A percentile compares a stretch with the other conserved stretches of the same genome.
phyloP scores from a whole-genome alignment of 2,329 filamentous ascomycete genomes.

The Graphiopsis chlorocephala region DNA sequence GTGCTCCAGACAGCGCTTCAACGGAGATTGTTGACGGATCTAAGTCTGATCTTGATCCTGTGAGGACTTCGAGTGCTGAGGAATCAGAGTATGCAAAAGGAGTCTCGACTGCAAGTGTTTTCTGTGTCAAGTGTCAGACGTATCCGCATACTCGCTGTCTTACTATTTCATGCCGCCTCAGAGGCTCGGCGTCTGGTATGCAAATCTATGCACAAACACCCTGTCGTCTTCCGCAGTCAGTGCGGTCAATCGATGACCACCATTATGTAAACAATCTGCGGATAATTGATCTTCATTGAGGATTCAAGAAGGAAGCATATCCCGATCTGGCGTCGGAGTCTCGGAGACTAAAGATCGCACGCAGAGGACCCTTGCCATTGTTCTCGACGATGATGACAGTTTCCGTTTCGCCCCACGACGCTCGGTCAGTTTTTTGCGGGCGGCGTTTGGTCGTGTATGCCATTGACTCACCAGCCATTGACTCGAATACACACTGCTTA shows the following conservation, averaged over 20 bases:
- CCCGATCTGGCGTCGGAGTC: not conserved
- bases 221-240: not conserved
- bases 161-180: not conserved
- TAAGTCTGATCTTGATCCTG: too few relatives aligned
- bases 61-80: too few relatives aligned
- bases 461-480: conserved; percentile 5
- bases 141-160: not conserved
- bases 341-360: not conserved
- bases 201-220: not conserved
- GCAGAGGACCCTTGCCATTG: not conserved
- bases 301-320: not conserved
- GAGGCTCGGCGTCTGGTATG: not conserved
- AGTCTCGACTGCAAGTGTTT: not conserved
- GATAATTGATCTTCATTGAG: not conserved
- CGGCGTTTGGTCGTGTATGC: not conserved
- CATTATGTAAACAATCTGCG: not conserved
- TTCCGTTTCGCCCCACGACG: not conserved
- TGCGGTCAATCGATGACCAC: not conserved
- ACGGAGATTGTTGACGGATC: not conserved
- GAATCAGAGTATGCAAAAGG: not conserved
- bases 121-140: not conserved
- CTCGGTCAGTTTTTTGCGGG: not conserved
- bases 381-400: not conserved
- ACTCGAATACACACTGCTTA: not conserved
- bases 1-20: not conserved